Percentiles rank a stretch among this genome's conserved stretches.
Conservation (phyloP, 2,329 filamentous ascomycete genomes). For the Mycocentrospora acerina region DNA sequence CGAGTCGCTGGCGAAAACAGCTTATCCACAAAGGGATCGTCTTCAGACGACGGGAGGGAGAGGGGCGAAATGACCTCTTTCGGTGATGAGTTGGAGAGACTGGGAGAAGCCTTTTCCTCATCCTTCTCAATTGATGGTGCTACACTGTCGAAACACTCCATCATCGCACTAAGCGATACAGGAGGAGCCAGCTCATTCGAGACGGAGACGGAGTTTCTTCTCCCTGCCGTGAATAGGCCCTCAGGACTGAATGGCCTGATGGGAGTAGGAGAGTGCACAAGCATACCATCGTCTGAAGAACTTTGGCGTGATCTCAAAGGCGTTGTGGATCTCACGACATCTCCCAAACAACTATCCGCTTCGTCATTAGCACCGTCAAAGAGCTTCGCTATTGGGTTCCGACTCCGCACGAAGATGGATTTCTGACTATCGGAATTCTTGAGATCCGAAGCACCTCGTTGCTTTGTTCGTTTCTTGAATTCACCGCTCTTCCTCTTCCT, state of each 20-base stretch:
- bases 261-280: neutral
- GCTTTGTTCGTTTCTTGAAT: too few relatives aligned
- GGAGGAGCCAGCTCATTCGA: too few relatives aligned
- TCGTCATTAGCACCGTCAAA: conserved; percentile 17
- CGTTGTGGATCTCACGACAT: neutral
- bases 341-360: neutral
- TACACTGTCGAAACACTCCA: neutral
- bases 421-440: conserved; percentile 5
- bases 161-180: too few relatives aligned
- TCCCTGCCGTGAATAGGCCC: neutral
- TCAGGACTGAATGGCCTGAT: neutral
- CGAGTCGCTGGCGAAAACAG: neutral
- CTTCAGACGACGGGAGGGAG: neutral
- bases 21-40: conserved; percentile 3
- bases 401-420: conserved; percentile 9
- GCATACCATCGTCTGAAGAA: neutral
- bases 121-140: too few relatives aligned
- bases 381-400: conserved; percentile 21
- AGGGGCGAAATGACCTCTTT: neutral
- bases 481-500: neutral
- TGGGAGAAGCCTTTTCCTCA: neutral
- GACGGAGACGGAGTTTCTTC: conserved; percentile 1
- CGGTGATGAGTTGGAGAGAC: neutral
- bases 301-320: neutral
- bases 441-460: too few relatives aligned